phyloP scores from a whole-genome alignment of 2,329 filamentous ascomycete species.

The Diplodia intermedia region DNA sequence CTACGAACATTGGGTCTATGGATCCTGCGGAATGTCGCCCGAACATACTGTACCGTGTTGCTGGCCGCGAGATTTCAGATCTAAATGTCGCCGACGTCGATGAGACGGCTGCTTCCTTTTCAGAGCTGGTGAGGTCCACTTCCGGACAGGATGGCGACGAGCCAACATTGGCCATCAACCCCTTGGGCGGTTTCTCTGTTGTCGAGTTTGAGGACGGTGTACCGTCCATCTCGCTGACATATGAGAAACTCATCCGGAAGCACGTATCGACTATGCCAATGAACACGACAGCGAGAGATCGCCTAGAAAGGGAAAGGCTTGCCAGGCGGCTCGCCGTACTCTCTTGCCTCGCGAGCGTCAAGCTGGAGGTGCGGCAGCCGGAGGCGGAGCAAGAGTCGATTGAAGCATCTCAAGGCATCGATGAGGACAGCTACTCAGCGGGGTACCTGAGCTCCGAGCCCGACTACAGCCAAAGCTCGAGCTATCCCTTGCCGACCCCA shows the following conservation, averaged over 20 bases:
- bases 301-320: conserved; percentile 43
- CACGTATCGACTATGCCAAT: conserved; percentile 44
- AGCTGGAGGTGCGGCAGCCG: conserved; percentile 32
- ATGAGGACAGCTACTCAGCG: conserved; percentile 32
- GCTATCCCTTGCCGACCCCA: conserved; percentile 33
- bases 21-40: conserved; percentile 11
- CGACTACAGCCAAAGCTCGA: conserved; percentile 9
- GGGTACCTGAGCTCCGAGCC: conserved; percentile 3
- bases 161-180: neutral
- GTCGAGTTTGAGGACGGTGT: conserved; percentile 25
- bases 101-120: conserved; percentile 39
- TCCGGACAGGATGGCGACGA: neutral
- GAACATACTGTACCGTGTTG: conserved; percentile 16
- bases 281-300: conserved; percentile 38
- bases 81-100: conserved; percentile 42
- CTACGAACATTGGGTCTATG: neutral
- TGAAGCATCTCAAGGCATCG: conserved; percentile 22
- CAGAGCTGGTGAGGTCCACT: conserved; percentile 35
- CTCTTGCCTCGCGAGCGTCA: conserved; percentile 46
- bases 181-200: conserved; percentile 23
- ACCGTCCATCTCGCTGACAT: conserved; percentile 39
- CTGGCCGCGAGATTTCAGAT: neutral
- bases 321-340: conserved; percentile 48
- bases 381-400: conserved; percentile 28
- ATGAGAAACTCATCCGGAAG: conserved; percentile 43